Percentiles rank a stretch among this genome's conserved stretches.
Evolutionary conservation across 768 basidiomycete genomes (phyloP).

Genomic region (Daedaleopsis nitida): DNA sequence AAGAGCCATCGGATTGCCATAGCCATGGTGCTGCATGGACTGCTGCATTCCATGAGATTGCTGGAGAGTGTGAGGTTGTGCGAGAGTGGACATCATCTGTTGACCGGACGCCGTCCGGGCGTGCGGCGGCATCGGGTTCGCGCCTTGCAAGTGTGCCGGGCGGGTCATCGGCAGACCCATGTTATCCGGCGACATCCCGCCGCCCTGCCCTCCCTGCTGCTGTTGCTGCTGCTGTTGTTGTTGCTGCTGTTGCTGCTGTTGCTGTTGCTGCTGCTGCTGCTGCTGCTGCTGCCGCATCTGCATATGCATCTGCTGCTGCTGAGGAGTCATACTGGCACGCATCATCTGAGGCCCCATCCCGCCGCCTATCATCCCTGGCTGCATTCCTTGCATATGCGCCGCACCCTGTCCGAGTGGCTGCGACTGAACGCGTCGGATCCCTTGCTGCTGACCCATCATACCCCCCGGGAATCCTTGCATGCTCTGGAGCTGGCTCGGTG

Average conservation of each 20-base stretch:
- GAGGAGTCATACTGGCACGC: slow-evolving; percentile 40
- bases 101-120: slow-evolving; percentile 46
- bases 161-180: slow-evolving; percentile 42
- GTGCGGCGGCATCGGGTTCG: slow-evolving; percentile 45
- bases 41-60: slow-evolving; percentile 35
- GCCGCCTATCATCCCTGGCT: slow-evolving; percentile 34
- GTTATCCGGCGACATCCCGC: slow-evolving; percentile 46
- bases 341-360: slow-evolving; percentile 47
- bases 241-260: slow-evolving; percentile 35
- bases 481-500: slow-evolving; percentile 40
- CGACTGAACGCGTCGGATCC: slow-evolving; percentile 56
- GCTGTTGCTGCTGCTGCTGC: slow-evolving; percentile 39
- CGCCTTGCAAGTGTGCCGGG: slow-evolving; percentile 30
- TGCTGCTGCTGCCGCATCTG: slow-evolving; percentile 39
- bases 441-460: slow-evolving; percentile 40
- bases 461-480: slow-evolving; percentile 42
- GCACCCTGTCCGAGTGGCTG: slow-evolving; percentile 51
- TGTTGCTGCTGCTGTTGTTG: slow-evolving; percentile 37
- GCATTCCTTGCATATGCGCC: slow-evolving; percentile 38
- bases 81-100: slow-evolving; percentile 49
- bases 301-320: slow-evolving; percentile 32
- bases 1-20: slow-evolving; percentile 41
- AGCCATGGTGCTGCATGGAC: slow-evolving; percentile 35
- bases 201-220: slow-evolving; percentile 33
- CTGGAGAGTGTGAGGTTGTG: slow-evolving; percentile 34